These are phyloP conservation scores for Puccinia horiana DNA, from an alignment of 1,284 basidiomycete species.

Conservation along the genomic window DNA sequence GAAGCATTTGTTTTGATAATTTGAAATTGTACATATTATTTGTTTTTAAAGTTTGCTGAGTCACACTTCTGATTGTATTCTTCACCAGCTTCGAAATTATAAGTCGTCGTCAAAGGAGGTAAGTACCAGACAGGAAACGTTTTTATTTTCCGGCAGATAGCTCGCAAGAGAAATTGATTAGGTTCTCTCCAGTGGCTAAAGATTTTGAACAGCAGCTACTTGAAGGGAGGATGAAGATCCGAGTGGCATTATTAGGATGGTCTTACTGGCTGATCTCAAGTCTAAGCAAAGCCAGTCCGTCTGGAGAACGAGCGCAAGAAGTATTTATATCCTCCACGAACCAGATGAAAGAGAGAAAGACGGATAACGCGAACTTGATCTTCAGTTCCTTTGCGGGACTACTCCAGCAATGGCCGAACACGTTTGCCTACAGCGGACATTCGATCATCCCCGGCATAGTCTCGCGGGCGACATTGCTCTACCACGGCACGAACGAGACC, in stretches of 20 bases:
- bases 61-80: too few relatives aligned
- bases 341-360: background rate
- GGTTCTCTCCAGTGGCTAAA: background rate
- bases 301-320: background rate
- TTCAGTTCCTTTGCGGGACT: constrained; percentile 62
- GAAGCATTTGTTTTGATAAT: too few relatives aligned
- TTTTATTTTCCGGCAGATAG: too few relatives aligned
- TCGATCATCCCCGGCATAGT: constrained; percentile 61
- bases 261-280: too few relatives aligned
- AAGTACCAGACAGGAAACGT: too few relatives aligned
- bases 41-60: too few relatives aligned
- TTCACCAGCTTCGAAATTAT: too few relatives aligned
- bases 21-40: too few relatives aligned
- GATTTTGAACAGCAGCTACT: background rate
- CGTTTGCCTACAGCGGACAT: constrained; percentile 64
- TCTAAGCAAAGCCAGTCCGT: background rate
- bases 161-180: background rate
- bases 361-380: constrained; percentile 52
- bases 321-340: background rate
- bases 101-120: too few relatives aligned
- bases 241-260: too few relatives aligned
- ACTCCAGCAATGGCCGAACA: constrained; percentile 65
- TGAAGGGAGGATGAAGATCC: too few relatives aligned
- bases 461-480: constrained; percentile 61
- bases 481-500: constrained; percentile 58